These are phyloP conservation scores for Beauveria varroae DNA, from an alignment of 2,329 filamentous ascomycete genomes.

Conservation along the genomic window DNA sequence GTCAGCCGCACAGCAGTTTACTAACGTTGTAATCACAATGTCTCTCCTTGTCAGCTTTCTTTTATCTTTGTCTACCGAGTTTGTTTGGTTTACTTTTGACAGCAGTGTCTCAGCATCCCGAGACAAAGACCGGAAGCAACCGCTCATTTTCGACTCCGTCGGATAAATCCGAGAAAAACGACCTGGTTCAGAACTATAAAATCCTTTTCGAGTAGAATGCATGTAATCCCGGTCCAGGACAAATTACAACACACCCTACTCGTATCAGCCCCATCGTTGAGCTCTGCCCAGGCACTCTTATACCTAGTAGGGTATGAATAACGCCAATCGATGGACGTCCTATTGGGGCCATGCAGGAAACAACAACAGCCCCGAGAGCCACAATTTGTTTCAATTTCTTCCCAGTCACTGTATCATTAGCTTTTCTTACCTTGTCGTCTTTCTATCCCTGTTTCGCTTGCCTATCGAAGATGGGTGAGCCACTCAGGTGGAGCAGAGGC, in stretches of 20 bases:
- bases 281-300: not conserved
- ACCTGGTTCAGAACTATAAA: too few relatives aligned
- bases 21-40: not conserved
- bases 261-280: not conserved
- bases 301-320: not conserved
- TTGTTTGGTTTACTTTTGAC: too few relatives aligned
- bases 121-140: too few relatives aligned
- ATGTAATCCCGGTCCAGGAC: too few relatives aligned
- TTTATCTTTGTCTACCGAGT: not conserved
- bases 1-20: not conserved
- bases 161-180: too few relatives aligned
- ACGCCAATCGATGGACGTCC: not conserved
- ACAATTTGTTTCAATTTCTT: conserved; percentile 5
- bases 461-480: not conserved
- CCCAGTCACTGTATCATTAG: not conserved
- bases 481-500: not conserved
- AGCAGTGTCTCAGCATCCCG: too few relatives aligned
- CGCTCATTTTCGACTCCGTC: too few relatives aligned
- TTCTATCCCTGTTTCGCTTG: too few relatives aligned
- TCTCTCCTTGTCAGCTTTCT: not conserved
- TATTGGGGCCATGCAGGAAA: not conserved
- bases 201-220: too few relatives aligned
- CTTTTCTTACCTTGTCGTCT: not conserved
- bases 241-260: not conserved
- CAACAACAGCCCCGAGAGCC: not conserved